Evolutionary conservation across 2,329 filamentous ascomycete genomes (phyloP).

Genomic region (Penicillium sp.): DNA sequence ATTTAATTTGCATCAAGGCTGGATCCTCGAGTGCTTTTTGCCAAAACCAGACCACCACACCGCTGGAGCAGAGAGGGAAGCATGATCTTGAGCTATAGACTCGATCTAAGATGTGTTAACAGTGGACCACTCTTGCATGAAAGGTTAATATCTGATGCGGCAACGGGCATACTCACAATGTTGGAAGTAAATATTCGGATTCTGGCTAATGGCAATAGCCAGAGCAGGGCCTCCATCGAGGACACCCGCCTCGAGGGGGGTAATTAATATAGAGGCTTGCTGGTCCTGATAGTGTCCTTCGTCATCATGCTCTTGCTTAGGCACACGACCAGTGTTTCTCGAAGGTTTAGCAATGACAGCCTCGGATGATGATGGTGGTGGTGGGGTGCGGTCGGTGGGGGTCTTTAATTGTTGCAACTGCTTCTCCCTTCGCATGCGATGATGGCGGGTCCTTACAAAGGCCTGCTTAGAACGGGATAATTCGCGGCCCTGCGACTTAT

Average conservation of each 20-base stretch:
- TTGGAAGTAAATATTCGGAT: constrained; percentile 23
- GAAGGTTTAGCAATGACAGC: not conserved
- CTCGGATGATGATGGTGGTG: not conserved
- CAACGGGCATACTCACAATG: constrained; percentile 25
- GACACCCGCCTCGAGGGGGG: not conserved
- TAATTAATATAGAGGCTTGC: not conserved
- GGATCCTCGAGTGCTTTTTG: constrained; percentile 20
- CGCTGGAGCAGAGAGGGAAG: constrained; percentile 23
- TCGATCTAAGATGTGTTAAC: constrained; percentile 12
- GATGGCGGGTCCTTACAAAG: constrained; percentile 9
- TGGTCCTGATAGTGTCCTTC: not conserved
- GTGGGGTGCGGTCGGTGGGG: not conserved
- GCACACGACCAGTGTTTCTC: not conserved
- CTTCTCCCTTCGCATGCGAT: constrained; percentile 8
- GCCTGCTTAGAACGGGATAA: constrained; percentile 9
- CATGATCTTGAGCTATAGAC: constrained; percentile 19
- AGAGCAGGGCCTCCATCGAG: not conserved
- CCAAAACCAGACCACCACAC: constrained; percentile 24
- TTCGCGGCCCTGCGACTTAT: constrained; percentile 4
- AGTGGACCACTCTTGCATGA: no score
- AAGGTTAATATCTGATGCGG: no score
- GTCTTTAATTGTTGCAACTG: constrained; percentile 4
- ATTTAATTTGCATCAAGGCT: constrained; percentile 21
- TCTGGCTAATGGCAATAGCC: constrained; percentile 4
- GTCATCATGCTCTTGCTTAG: not conserved